phyloP scores from a whole-genome alignment of 2,329 filamentous ascomycete genomes.

The Monilinia vaccinii-corymbosi region DNA sequence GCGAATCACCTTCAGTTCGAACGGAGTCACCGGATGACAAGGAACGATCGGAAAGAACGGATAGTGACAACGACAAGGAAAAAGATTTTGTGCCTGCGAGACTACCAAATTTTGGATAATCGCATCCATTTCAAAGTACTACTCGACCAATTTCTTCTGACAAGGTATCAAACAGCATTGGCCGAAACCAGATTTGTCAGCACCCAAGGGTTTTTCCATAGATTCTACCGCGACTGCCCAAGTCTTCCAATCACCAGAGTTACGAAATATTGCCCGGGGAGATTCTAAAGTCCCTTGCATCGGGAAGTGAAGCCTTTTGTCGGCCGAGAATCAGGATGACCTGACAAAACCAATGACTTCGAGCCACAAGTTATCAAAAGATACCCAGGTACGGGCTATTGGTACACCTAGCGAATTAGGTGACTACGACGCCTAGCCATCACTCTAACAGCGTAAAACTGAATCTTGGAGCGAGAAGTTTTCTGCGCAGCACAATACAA shows the following conservation, averaged over 20 bases:
- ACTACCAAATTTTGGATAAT: conserved; percentile 43
- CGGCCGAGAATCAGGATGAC: not conserved
- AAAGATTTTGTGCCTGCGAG: conserved; percentile 48
- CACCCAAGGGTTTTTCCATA: conserved; percentile 65
- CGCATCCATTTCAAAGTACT: not conserved
- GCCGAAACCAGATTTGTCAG: conserved; percentile 59
- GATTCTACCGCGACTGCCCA: conserved; percentile 77
- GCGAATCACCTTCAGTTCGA: not conserved
- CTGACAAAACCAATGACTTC: not conserved
- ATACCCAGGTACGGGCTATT: too few relatives aligned
- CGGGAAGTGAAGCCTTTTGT: not conserved
- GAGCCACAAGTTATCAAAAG: too few relatives aligned
- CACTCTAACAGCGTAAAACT: not conserved
- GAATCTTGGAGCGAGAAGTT: too few relatives aligned
- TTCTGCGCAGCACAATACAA: not conserved
- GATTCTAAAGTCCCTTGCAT: conserved; percentile 42
- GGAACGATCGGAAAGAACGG: not conserved
- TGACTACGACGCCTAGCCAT: not conserved
- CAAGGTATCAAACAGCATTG: conserved; percentile 18
- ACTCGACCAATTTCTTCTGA: not conserved
- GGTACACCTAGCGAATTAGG: not conserved
- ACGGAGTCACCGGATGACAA: not conserved
- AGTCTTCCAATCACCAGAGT: conserved; percentile 75
- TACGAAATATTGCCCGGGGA: conserved; percentile 65
- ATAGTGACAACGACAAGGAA: conserved; percentile 9